These are phyloP conservation scores for Penicillium coprophilum DNA, from an alignment of 495 filamentous ascomycete genomes.

Conservation along the genomic window DNA sequence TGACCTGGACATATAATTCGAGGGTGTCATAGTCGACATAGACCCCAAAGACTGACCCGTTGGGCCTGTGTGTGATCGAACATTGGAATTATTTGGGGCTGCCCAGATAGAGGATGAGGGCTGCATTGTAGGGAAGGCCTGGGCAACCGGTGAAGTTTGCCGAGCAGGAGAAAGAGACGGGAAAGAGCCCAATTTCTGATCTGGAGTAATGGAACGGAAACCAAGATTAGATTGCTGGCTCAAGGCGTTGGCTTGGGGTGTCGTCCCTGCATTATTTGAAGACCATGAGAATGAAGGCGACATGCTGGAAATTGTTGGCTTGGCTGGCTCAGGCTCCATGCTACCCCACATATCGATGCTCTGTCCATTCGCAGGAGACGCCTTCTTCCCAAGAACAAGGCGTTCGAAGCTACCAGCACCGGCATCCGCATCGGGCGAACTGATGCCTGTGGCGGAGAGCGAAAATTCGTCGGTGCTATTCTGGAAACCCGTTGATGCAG, in stretches of 20 bases:
- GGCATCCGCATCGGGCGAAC: conserved; percentile 34
- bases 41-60: conserved; percentile 29
- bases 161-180: conserved; percentile 48
- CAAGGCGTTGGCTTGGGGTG: conserved; percentile 22
- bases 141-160: conserved; percentile 30
- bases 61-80: conserved; percentile 22
- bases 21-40: conserved; percentile 29
- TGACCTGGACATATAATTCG: conserved; percentile 21
- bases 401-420: conserved; percentile 74
- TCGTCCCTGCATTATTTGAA: conserved; percentile 25
- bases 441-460: conserved; percentile 21
- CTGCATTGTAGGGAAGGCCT: conserved; percentile 37
- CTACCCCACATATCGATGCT: conserved; percentile 40
- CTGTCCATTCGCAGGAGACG: conserved; percentile 26
- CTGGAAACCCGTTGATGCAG: conserved; percentile 40
- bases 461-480: conserved; percentile 33
- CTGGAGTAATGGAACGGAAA: conserved; percentile 53
- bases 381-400: conserved; percentile 70
- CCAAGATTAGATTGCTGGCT: conserved; percentile 28
- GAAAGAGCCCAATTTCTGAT: conserved; percentile 50
- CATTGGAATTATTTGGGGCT: conserved; percentile 9
- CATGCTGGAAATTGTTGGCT: conserved; percentile 25
- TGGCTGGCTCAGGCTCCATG: conserved; percentile 36
- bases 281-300: conserved; percentile 52
- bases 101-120: conserved; percentile 35